Percentiles rank a stretch among this genome's conserved stretches.
phyloP scores from a whole-genome alignment of 768 basidiomycete genomes.

The Boletus bicolor region DNA sequence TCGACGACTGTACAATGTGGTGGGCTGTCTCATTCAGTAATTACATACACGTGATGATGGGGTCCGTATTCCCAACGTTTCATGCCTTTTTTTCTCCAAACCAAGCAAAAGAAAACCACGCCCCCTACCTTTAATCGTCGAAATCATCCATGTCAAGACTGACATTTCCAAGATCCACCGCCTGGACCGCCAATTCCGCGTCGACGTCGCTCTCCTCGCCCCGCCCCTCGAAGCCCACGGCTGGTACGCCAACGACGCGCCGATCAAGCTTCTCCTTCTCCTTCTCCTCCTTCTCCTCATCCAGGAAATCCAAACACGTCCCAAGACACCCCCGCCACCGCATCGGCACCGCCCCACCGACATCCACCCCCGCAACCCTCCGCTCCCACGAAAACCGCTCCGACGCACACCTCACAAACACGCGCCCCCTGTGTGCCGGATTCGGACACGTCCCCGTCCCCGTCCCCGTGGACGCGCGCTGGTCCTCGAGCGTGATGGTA shows the following conservation, averaged over 20 bases:
- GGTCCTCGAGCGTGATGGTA: neutral
- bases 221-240: neutral
- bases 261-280: neutral
- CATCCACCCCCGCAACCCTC: slow-evolving; percentile 46
- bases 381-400: slow-evolving; percentile 66
- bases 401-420: slow-evolving; percentile 58
- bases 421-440: slow-evolving; percentile 30
- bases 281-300: slow-evolving; percentile 3
- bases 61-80: neutral
- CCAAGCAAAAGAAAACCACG: neutral
- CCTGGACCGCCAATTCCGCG: slow-evolving; percentile 15
- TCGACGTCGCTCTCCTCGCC: slow-evolving; percentile 12
- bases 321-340: slow-evolving; percentile 66
- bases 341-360: slow-evolving; percentile 56
- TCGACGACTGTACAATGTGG: neutral
- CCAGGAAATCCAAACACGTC: slow-evolving; percentile 64
- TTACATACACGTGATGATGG: slow-evolving; percentile 4
- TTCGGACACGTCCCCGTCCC: slow-evolving; percentile 43
- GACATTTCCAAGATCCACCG: slow-evolving; percentile 16
- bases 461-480: neutral
- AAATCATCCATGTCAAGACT: slow-evolving; percentile 27
- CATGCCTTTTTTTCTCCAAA: neutral
- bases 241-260: neutral
- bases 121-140: slow-evolving; percentile 12
- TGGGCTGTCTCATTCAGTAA: neutral